Conservation (phyloP, 345 rosid species). For the Toxicodendron radicans region DNA sequence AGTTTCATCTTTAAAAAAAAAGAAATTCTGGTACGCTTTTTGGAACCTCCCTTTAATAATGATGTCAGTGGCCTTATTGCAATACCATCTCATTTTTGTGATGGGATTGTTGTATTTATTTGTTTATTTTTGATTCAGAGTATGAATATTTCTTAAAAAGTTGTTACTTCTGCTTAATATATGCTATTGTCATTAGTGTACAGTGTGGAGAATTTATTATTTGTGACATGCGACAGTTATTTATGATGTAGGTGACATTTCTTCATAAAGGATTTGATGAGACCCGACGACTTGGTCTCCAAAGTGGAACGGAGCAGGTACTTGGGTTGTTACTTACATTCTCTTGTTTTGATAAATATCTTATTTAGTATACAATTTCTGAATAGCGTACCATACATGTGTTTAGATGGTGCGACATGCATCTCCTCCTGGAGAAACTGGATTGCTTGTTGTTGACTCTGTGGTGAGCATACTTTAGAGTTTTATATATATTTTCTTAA, state of each 20-base stretch:
- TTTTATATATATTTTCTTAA: background rate
- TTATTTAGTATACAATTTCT: slow-evolving; percentile 15
- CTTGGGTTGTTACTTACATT: background rate
- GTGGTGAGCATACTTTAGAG: slow-evolving; percentile 52
- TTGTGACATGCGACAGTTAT: slow-evolving; percentile 9
- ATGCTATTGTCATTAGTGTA: background rate
- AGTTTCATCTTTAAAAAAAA: background rate
- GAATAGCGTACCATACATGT: slow-evolving; percentile 23
- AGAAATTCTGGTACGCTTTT: background rate
- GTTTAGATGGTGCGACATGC: slow-evolving; percentile 78
- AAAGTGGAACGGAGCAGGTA: slow-evolving; percentile 89
- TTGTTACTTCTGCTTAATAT: background rate
- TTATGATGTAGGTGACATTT: slow-evolving; percentile 63
- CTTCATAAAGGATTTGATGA: slow-evolving; percentile 97
- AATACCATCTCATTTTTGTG: background rate
- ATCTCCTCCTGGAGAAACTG: slow-evolving; percentile 79
- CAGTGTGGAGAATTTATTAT: background rate
- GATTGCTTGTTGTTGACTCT: slow-evolving; percentile 94
- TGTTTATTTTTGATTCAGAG: background rate
- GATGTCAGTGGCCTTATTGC: background rate
- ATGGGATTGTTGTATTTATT: background rate
- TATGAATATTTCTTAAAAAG: background rate
- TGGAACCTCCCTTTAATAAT: background rate
- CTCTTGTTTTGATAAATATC: slow-evolving; percentile 9
- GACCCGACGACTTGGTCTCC: slow-evolving; percentile 91